Conservation (phyloP, 2,329 filamentous ascomycete species). For the Aspergillus novofumigatus region DNA sequence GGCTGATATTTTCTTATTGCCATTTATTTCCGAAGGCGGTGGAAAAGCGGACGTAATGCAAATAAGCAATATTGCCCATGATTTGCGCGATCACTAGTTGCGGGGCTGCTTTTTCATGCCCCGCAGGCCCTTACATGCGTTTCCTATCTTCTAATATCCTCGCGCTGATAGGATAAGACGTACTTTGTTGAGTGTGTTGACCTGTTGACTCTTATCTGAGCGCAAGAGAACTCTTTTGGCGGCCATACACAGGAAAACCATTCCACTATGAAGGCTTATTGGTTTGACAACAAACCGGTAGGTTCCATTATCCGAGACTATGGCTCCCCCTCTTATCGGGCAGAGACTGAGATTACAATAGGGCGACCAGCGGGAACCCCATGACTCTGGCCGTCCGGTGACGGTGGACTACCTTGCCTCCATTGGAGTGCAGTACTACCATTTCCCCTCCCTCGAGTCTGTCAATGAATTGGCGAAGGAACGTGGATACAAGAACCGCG, state of each 20-base stretch:
- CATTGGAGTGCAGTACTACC: conserved; percentile 77
- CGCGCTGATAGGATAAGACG: background rate
- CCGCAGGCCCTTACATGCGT: conserved; percentile 3
- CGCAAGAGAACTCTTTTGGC: background rate
- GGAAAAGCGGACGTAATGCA: conserved; percentile 15
- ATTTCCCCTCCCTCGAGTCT: conserved; percentile 58
- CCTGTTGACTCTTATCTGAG: background rate
- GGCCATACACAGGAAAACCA: background rate
- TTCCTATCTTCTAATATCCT: background rate
- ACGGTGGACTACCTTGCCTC: conserved; percentile 61
- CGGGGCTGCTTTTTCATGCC: conserved; percentile 24
- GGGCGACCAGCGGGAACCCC: conserved; percentile 89
- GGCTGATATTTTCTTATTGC: conserved; percentile 9
- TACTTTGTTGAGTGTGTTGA: background rate
- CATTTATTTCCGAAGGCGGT: conserved; percentile 20
- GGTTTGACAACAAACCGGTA: conserved; percentile 64
- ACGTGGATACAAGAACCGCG: conserved; percentile 88
- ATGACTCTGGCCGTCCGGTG: conserved; percentile 76
- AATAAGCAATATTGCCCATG: background rate
- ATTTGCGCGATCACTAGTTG: conserved; percentile 29
- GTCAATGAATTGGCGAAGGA: conserved; percentile 71
- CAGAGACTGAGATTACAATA: conserved; percentile 36
- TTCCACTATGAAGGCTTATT: conserved; percentile 63
- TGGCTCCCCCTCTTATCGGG: conserved; percentile 2
- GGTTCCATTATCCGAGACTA: conserved; percentile 11